Percentiles rank a stretch among this genome's conserved stretches.
Conservation (phyloP, 345 rosid species). For the Eucalyptus curtisii region DNA sequence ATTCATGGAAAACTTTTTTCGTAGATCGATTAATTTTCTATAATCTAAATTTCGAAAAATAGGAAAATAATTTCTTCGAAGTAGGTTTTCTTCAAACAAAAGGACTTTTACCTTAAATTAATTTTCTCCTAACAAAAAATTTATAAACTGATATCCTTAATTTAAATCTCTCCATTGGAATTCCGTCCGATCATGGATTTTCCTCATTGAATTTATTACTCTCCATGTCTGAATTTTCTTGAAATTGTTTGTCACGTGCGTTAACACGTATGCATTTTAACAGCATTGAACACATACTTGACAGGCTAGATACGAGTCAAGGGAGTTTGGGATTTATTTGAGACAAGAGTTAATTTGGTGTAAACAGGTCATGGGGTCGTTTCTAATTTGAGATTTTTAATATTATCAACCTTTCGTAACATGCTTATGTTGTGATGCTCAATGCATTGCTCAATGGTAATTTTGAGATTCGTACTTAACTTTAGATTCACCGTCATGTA, state of each 20-base stretch:
- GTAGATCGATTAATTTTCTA: fast-evolving
- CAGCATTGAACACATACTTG: background rate
- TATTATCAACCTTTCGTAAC: fast-evolving
- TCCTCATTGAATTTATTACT: fast-evolving
- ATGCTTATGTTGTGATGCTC: background rate
- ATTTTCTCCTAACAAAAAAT: background rate
- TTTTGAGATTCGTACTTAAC: background rate
- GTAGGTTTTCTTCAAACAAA: background rate
- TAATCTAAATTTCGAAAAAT: fast-evolving
- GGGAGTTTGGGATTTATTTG: fast-evolving
- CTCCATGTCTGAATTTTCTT: fast-evolving
- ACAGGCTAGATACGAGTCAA: fast-evolving
- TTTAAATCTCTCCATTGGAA: background rate
- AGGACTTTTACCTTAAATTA: fast-evolving
- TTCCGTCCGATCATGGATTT: background rate
- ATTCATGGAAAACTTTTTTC: fast-evolving
- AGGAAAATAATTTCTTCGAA: background rate
- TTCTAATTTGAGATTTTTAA: background rate
- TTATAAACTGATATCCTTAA: fast-evolving
- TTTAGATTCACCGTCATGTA: background rate
- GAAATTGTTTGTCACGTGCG: too few relatives aligned
- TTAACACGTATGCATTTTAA: background rate
- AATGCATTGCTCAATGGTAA: background rate
- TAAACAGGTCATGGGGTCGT: background rate
- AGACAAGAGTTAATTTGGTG: background rate